A percentile compares a stretch with the other conserved stretches of the same genome.
phyloP scores from a whole-genome alignment of 306 rosid species.

The Quercus cerris region DNA sequence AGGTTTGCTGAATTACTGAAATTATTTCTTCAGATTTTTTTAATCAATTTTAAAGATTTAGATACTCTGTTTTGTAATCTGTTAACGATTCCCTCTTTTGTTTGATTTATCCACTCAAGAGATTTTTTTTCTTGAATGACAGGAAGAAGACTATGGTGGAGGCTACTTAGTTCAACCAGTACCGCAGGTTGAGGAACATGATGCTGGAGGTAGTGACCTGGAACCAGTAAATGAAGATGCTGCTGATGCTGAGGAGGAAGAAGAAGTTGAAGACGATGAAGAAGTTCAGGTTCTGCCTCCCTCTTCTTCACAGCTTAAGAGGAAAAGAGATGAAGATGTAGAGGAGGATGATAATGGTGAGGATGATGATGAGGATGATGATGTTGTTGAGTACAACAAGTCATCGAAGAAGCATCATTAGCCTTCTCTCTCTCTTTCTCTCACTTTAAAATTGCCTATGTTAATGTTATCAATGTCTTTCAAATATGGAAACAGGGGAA shows the following conservation, averaged over 20 bases:
- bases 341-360: conserved; percentile 36
- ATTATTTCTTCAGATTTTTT: not conserved
- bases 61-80: not conserved
- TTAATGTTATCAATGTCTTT: conserved; percentile 30
- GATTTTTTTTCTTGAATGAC: conserved; percentile 21
- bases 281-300: conserved; percentile 65
- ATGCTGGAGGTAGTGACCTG: conserved; percentile 43
- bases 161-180: conserved; percentile 90
- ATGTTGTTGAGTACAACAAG: conserved; percentile 49
- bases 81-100: not conserved
- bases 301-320: conserved; percentile 53
- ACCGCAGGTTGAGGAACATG: conserved; percentile 51
- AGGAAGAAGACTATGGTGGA: conserved; percentile 81
- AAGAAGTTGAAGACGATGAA: conserved; percentile 43
- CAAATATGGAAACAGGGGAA: conserved; percentile 50
- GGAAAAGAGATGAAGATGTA: conserved; percentile 66
- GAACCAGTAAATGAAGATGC: conserved; percentile 52
- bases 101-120: not conserved
- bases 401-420: conserved; percentile 70
- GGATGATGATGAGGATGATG: conserved; percentile 46
- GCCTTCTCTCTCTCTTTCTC: not conserved
- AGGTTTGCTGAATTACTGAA: not conserved
- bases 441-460: conserved; percentile 11
- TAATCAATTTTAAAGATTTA: not conserved
- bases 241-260: conserved; percentile 57